phyloP scores from a whole-genome alignment of 1,139 yeast genomes.

The Diutina rugosa region DNA sequence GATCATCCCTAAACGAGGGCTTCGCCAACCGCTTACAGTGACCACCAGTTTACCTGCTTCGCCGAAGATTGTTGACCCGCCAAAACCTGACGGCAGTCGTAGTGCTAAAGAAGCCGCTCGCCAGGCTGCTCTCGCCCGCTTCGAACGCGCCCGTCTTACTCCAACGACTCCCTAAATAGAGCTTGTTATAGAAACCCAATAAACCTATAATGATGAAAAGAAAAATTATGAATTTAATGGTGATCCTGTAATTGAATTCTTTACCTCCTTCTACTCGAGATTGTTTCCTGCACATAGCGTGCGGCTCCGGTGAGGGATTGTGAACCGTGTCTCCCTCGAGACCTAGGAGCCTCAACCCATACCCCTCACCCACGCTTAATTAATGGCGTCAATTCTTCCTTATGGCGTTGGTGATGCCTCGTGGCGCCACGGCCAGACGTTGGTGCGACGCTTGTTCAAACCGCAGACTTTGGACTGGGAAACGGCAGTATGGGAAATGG shows the following conservation, averaged over 20 bases:
- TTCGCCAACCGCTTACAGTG: background rate
- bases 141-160: background rate
- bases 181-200: too few relatives aligned
- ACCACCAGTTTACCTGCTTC: too few relatives aligned
- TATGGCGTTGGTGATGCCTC: background rate
- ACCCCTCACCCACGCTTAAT: background rate
- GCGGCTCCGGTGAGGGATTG: background rate
- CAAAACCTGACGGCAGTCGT: background rate
- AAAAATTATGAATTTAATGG: background rate
- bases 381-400: background rate
- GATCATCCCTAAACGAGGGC: background rate
- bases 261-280: too few relatives aligned
- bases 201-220: too few relatives aligned
- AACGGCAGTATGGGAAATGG: constrained; percentile 85
- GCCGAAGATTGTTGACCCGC: background rate
- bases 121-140: background rate
- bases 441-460: constrained; percentile 35
- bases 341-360: background rate
- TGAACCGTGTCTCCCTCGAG: background rate
- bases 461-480: constrained; percentile 84
- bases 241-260: background rate
- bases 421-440: background rate
- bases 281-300: background rate
- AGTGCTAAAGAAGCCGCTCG: background rate
- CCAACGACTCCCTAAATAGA: background rate